Base-by-base conservation (phyloP, 192 early-diverging fungal genomes). In the Umbelopsis ramanniana region DNA sequence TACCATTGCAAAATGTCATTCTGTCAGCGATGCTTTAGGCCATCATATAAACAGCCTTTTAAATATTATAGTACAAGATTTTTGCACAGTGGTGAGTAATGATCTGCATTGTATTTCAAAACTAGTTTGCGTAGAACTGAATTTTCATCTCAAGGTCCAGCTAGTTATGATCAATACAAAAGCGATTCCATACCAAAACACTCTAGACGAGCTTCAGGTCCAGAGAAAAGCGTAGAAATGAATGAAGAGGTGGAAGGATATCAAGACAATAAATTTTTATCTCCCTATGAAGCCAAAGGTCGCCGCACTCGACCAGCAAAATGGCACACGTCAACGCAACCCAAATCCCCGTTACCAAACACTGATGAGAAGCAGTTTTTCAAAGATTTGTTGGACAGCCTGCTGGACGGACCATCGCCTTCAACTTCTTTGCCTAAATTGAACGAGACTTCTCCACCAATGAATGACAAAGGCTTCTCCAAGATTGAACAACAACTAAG, bases 351-450 rank as follows among this genome's bases (percentile, higher is more conserved):
- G 15, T n/a, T 37, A 63, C 29, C 57, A 63, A 15, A 63, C 33
- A 15, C 48, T 22, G 69, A 70, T 21, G 69, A 70, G 38, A 50
- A 54, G 69, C 69, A 70, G 26, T 53, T 52, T 22, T 70, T 70
- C 50, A 70, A 70, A 54, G 53, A 70, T 6, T 52, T 70, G 69
- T 46, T 70, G 10, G 69, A 70, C 24, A 70, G 24, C 17, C 48
- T 70, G 15, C 37, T 70, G 21, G 69, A 70, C 46, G 50, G 69
- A 19, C 23, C 69, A 12, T 22, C 19, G 2, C 33, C 57, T 19
- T 17, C 57, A 29, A 63, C 11, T 8, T 37, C 57, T 17, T 6
- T 35, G 33, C 15, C 57, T 19, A 26, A 63, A 63, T 17, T 29
- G 26, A 37, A 4, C 29, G n/a, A 35, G 35, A 2, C 23, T 19